Evolutionary conservation across 2,329 filamentous ascomycete genomes (phyloP), one percentile per base, ranked within the genome.

Genomic region (Teratosphaeria viscida): DNA sequence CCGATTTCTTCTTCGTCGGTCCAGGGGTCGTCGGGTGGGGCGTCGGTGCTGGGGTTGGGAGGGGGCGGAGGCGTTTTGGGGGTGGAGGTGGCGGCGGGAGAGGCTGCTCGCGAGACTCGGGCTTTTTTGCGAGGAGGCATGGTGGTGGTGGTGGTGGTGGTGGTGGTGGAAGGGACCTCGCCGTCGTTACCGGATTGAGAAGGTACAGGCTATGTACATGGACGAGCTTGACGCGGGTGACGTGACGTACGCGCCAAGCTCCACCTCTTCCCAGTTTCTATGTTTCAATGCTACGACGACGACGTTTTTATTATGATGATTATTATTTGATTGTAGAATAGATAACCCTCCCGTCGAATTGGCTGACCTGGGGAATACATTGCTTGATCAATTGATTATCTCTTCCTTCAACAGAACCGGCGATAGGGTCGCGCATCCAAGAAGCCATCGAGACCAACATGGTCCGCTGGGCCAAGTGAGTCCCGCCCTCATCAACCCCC

Each of bases 1-100:
- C 90, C 92, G 1, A 90, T 91, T 65, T 95, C 88, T 74, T 99
- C 94, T 70, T 96, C 92, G 69, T 96, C 92, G 3, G 91, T 96
- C 94, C 94, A 99, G 29, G 86, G 83, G 64, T 92, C 89, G 59
- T 84, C 82, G 55, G 83, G 73, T 32, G 79, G 70, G 62, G 85
- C 77, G 7, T 65, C 62, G 23, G 64, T 62, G 57, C 52, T 54
- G 82, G 74, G 72, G 23, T 73, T 71, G 6, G 64, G 61, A 34
- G 61, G 63, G 5, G 64, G 61, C 37, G 63, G 62, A 37, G 75
- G 72, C 16, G 76, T 74, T 61, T 74, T 74, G 55, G 75, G 70
- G 63, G 74, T 73, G 23, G 72, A 69, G 52, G 75, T 70, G 3
- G 79, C 81, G n/a, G 84, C 86, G 14, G 70, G 68, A 0, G 83